These are phyloP conservation scores for Phytophthora macrochlamydospora DNA, from an alignment of 352 stramenopile species.

Conservation along the genomic window DNA sequence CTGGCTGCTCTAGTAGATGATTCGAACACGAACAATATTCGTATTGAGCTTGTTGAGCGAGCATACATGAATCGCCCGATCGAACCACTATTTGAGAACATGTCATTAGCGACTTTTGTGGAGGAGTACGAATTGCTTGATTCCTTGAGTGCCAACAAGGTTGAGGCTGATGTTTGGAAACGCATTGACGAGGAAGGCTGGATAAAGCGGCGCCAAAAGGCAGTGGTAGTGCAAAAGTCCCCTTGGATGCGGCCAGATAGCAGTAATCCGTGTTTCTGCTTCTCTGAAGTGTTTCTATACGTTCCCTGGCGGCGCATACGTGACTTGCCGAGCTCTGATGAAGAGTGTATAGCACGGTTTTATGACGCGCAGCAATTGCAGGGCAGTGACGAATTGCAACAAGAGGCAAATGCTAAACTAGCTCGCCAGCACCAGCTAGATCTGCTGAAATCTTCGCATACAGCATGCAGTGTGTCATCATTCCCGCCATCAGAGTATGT, in stretches of 20 bases:
- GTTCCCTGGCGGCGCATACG: constrained; percentile 1
- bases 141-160: not conserved
- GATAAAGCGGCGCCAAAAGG: not conserved
- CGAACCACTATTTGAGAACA: not conserved
- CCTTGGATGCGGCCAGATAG: not conserved
- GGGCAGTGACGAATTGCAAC: not conserved
- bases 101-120: constrained; percentile 13
- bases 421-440: not conserved
- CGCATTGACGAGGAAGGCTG: not conserved
- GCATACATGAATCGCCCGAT: constrained; percentile 4
- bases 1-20: constrained; percentile 1
- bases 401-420: constrained; percentile 3
- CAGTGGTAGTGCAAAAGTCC: not conserved
- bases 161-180: not conserved
- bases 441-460: not conserved
- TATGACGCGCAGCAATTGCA: not conserved
- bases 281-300: constrained; percentile 9
- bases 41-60: constrained; percentile 5
- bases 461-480: not conserved
- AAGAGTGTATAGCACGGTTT: constrained; percentile 9
- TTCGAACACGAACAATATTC: not conserved
- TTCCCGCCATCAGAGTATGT: not conserved
- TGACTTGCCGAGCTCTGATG: constrained; percentile 2
- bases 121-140: constrained; percentile 4
- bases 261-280: constrained; percentile 5